phyloP scores from a whole-genome alignment of 1,284 basidiomycete genomes.

The Fomitopsis pinicola region DNA sequence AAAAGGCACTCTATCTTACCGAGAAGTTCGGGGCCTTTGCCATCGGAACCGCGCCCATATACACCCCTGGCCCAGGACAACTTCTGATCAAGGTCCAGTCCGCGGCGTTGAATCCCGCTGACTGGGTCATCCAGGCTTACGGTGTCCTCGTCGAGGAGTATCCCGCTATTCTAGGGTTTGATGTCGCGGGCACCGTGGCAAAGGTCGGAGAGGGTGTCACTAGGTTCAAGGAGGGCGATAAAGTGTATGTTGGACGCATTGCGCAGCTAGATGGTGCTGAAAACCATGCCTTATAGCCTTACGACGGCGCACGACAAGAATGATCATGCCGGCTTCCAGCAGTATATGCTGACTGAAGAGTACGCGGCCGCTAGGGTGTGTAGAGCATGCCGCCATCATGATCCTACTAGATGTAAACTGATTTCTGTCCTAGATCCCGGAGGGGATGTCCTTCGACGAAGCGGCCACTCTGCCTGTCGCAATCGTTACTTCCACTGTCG shows the following conservation, averaged over 20 bases:
- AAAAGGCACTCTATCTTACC: conserved; percentile 19
- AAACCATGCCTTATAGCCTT: background rate
- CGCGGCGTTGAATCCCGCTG: conserved; percentile 42
- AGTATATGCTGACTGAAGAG: conserved; percentile 5
- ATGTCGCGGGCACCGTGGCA: conserved; percentile 15
- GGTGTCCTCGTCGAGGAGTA: conserved; percentile 19
- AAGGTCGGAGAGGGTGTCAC: conserved; percentile 15
- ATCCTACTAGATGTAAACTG: background rate
- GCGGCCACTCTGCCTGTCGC: conserved; percentile 17
- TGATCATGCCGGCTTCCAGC: conserved; percentile 4
- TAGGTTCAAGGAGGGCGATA: conserved; percentile 11
- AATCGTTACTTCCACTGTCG: conserved; percentile 14
- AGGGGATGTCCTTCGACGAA: conserved; percentile 16
- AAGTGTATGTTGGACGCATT: conserved; percentile 5
- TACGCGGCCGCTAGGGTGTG: conserved; percentile 4
- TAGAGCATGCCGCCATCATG: background rate
- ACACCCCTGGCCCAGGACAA: conserved; percentile 35
- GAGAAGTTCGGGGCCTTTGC: conserved; percentile 11
- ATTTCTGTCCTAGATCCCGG: conserved; percentile 11
- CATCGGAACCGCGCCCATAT: conserved; percentile 26
- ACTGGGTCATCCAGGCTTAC: conserved; percentile 37
- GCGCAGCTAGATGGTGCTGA: background rate
- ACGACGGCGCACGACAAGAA: conserved; percentile 4
- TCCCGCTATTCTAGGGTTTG: conserved; percentile 17
- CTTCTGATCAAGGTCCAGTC: conserved; percentile 41